These are phyloP conservation scores for Aspergillus novoparasiticus DNA, from an alignment of 2,329 filamentous ascomycete species.

Conservation along the genomic window DNA sequence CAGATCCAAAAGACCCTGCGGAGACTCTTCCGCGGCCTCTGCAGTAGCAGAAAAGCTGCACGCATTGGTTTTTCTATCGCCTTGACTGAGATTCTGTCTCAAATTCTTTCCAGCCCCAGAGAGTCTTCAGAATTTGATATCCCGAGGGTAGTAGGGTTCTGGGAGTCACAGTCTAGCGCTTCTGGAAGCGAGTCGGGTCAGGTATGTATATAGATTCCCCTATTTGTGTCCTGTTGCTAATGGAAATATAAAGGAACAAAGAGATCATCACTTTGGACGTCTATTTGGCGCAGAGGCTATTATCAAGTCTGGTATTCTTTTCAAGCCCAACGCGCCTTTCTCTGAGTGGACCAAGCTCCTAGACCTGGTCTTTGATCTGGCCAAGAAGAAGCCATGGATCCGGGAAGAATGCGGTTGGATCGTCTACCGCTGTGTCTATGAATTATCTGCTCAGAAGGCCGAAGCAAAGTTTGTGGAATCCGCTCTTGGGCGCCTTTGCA, in stretches of 20 bases:
- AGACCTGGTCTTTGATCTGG: slow-evolving; percentile 71
- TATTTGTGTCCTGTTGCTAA: not conserved
- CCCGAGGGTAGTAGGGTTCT: slow-evolving; percentile 51
- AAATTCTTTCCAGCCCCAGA: slow-evolving; percentile 59
- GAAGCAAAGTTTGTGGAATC: slow-evolving; percentile 57
- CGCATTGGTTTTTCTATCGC: slow-evolving; percentile 88
- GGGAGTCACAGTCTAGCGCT: slow-evolving; percentile 55
- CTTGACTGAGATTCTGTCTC: slow-evolving; percentile 75
- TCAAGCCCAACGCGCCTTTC: slow-evolving; percentile 57
- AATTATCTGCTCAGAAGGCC: slow-evolving; percentile 45
- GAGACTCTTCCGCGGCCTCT: slow-evolving; percentile 81
- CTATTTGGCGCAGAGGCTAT: slow-evolving; percentile 87
- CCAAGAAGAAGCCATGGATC: slow-evolving; percentile 83
- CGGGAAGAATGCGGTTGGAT: slow-evolving; percentile 85
- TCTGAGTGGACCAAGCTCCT: slow-evolving; percentile 63
- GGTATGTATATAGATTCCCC: slow-evolving; percentile 38
- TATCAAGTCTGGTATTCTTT: slow-evolving; percentile 74
- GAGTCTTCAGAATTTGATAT: slow-evolving; percentile 41
- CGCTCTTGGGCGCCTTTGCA: slow-evolving; percentile 64
- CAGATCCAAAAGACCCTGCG: slow-evolving; percentile 49
- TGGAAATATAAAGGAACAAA: slow-evolving; percentile 67
- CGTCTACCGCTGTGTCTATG: slow-evolving; percentile 70
- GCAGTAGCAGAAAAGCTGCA: slow-evolving; percentile 86
- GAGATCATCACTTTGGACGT: slow-evolving; percentile 81
- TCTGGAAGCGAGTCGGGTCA: slow-evolving; percentile 57